phyloP scores from a whole-genome alignment of 176 grass and related monocot species.

The Cocos nucifera region DNA sequence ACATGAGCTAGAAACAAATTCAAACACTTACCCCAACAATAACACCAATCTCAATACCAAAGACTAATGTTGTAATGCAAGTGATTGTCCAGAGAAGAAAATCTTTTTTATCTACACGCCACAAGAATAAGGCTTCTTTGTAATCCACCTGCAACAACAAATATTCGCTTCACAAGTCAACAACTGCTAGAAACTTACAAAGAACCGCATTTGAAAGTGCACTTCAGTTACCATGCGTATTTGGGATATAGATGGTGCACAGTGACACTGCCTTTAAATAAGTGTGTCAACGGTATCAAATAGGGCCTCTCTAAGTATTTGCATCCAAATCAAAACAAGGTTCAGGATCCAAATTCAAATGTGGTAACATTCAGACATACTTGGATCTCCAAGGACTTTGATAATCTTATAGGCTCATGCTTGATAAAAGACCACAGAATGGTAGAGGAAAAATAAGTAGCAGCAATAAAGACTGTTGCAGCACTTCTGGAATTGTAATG shows the following conservation, averaged over 20 bases:
- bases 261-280: too few relatives aligned
- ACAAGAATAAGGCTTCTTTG: slow-evolving; percentile 83
- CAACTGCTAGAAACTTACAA: slow-evolving; percentile 9
- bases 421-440: too few relatives aligned
- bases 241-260: not conserved
- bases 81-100: slow-evolving; percentile 90
- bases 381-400: too few relatives aligned
- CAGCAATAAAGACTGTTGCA: too few relatives aligned
- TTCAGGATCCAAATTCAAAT: too few relatives aligned
- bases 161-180: slow-evolving; percentile 15
- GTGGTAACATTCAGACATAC: too few relatives aligned
- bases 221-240: not conserved
- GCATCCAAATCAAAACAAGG: not conserved
- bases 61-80: slow-evolving; percentile 59
- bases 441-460: too few relatives aligned
- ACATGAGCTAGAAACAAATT: not conserved
- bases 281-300: not conserved
- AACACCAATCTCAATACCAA: slow-evolving; percentile 95
- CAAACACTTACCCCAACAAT: slow-evolving; percentile 64
- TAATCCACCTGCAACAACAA: slow-evolving; percentile 66
- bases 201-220: not conserved
- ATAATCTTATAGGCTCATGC: too few relatives aligned
- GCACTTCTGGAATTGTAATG: too few relatives aligned
- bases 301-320: not conserved
- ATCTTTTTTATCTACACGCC: slow-evolving; percentile 88